Conservation (phyloP, 2,329 filamentous ascomycete genomes). For the Ceratocystis smalleyi region DNA sequence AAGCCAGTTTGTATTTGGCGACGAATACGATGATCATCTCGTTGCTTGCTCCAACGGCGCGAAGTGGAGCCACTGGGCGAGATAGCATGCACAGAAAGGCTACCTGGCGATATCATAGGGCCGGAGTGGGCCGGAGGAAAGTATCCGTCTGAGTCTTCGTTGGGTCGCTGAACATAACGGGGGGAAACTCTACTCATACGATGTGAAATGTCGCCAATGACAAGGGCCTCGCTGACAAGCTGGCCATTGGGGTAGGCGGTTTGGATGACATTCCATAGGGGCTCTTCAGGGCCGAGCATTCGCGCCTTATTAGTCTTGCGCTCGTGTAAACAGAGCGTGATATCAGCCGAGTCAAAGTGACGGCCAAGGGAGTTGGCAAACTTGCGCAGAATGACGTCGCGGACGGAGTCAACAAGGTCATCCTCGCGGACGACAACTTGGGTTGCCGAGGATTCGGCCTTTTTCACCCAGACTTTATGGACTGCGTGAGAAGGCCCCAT, state of each 20-base stretch:
- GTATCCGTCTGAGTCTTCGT: conserved; percentile 20
- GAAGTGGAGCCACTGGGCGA: conserved; percentile 2
- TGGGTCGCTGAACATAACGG: conserved; percentile 18
- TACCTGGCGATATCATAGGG: conserved; percentile 18
- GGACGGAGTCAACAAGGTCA: conserved; percentile 85
- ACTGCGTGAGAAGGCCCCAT: conserved; percentile 32
- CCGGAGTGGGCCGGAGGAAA: conserved; percentile 2
- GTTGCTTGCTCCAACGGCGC: neutral
- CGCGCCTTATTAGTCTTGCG: conserved; percentile 47
- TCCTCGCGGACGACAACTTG: conserved; percentile 73
- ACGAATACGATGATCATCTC: neutral
- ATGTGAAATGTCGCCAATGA: conserved; percentile 62
- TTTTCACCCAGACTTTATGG: conserved; percentile 89
- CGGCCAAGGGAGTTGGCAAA: conserved; percentile 85
- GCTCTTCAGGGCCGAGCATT: conserved; percentile 69
- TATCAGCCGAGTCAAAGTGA: conserved; percentile 79
- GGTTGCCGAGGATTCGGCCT: conserved; percentile 71
- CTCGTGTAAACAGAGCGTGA: conserved; percentile 62
- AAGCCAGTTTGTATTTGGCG: neutral
- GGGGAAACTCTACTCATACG: conserved; percentile 72
- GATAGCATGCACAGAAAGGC: conserved; percentile 29
- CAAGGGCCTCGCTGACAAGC: conserved; percentile 69
- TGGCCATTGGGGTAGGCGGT: conserved; percentile 76
- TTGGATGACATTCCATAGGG: conserved; percentile 62
- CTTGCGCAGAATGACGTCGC: conserved; percentile 81